A percentile compares a stretch with the other conserved stretches of the same genome.
Evolutionary conservation across 2,329 filamentous ascomycete genomes (phyloP).

Genomic region (Periconia sp.): DNA sequence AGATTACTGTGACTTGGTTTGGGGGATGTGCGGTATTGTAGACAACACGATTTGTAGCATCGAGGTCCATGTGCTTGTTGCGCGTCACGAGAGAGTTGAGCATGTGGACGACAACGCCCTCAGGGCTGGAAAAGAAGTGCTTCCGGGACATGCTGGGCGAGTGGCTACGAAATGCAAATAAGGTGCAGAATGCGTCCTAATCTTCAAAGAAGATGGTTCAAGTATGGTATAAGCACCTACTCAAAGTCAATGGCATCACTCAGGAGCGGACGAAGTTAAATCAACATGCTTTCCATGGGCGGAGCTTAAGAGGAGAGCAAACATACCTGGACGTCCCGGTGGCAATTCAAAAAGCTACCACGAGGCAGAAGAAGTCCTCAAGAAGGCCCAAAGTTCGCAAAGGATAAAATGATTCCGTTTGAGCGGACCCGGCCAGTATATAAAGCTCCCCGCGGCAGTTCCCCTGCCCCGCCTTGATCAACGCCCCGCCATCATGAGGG

Average conservation of each 20-base stretch:
- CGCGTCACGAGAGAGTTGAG: slow-evolving; percentile 55
- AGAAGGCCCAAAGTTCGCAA: not conserved
- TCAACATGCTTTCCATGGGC: no score
- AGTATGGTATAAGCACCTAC: slow-evolving; percentile 3
- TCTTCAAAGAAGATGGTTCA: not conserved
- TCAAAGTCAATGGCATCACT: not conserved
- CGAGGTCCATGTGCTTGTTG: slow-evolving; percentile 52
- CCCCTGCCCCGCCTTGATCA: slow-evolving; percentile 31
- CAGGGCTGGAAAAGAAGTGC: slow-evolving; percentile 60
- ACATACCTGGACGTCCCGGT: no score
- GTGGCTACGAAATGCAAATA: not conserved
- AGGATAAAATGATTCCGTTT: slow-evolving; percentile 8
- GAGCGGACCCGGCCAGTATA: slow-evolving; percentile 21
- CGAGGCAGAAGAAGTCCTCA: not conserved
- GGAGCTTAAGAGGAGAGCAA: not conserved
- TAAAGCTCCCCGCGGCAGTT: slow-evolving; percentile 28
- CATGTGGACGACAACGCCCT: slow-evolving; percentile 57
- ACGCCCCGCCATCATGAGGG: slow-evolving; percentile 15
- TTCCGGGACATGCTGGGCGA: slow-evolving; percentile 57
- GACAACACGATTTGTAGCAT: slow-evolving; percentile 56
- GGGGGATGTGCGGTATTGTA: slow-evolving; percentile 53
- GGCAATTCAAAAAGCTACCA: not conserved
- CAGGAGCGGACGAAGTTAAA: not conserved
- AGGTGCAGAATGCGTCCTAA: not conserved
- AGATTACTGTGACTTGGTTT: slow-evolving; percentile 53